Percentiles rank a stretch among this genome's conserved stretches.
These are phyloP conservation scores for Botryosphaeria dothidea DNA, from an alignment of 2,329 filamentous ascomycete genomes.

Conservation along the genomic window DNA sequence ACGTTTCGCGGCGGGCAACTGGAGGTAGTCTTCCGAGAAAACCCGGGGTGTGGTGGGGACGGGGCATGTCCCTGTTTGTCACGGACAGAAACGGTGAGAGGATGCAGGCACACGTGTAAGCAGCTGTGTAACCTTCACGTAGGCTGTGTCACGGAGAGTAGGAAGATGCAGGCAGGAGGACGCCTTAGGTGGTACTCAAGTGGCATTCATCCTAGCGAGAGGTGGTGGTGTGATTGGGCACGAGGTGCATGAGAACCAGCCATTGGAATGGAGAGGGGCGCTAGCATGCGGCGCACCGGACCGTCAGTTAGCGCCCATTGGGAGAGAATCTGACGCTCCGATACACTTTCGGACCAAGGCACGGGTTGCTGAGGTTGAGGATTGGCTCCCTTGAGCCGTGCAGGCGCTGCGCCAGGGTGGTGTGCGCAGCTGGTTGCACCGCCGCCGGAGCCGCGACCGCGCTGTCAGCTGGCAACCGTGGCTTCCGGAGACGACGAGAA, in stretches of 20 bases:
- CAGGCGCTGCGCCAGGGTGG: conserved; percentile 5
- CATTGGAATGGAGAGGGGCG: background rate
- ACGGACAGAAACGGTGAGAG: background rate
- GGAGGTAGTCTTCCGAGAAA: background rate
- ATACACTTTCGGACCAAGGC: conserved; percentile 5
- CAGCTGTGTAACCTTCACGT: background rate
- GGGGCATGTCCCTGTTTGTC: background rate
- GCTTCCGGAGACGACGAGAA: background rate
- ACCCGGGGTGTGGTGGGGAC: background rate
- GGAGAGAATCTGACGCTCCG: background rate
- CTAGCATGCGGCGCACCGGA: background rate
- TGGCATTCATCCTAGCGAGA: conserved; percentile 6
- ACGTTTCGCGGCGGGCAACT: background rate
- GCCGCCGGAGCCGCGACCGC: background rate
- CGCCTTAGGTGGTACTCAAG: background rate
- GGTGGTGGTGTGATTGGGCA: background rate
- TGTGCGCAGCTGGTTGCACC: background rate
- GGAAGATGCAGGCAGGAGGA: background rate
- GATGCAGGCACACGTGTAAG: conserved; percentile 6
- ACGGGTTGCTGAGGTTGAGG: background rate
- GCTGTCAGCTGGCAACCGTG: background rate
- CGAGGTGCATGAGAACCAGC: conserved; percentile 1
- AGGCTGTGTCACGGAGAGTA: background rate
- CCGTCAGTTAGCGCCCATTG: background rate
- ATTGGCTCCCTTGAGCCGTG: conserved; percentile 14